Evolutionary conservation across 2,329 filamentous ascomycete genomes (phyloP).

Genomic region (Aspergillus neoniger): DNA sequence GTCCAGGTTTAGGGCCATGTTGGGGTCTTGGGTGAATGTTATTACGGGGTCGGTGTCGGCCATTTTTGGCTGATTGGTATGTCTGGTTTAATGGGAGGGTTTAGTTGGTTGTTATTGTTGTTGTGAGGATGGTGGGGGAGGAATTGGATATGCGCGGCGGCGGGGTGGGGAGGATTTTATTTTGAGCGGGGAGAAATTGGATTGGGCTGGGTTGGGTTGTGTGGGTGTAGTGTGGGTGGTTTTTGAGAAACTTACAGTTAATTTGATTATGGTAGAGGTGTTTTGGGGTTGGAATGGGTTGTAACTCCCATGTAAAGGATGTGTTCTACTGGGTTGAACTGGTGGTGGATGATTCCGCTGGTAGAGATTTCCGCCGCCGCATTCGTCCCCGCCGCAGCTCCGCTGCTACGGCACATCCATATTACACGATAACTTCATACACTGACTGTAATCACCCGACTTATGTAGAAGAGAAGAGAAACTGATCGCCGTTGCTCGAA

Average conservation of each 20-base stretch:
- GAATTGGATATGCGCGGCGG: neutral
- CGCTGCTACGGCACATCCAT: neutral
- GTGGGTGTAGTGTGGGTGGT: neutral
- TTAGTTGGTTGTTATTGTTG: neutral
- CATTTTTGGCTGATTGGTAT: neutral
- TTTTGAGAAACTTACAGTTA: neutral
- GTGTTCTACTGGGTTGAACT: neutral
- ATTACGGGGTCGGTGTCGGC: neutral
- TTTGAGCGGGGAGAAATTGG: neutral
- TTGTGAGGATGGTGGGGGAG: neutral
- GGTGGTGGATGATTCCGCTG: constrained; percentile 5
- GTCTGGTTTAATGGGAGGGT: too few species aligned
- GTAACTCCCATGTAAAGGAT: neutral
- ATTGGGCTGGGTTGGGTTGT: neutral
- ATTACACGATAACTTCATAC: neutral
- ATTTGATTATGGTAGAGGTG: neutral
- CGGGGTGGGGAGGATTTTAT: neutral
- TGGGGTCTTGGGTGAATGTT: constrained; percentile 19
- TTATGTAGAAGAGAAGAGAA: constrained; percentile 35
- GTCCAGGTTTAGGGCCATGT: constrained; percentile 37
- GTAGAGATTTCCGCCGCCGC: constrained; percentile 35
- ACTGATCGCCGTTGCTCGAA: constrained; percentile 31
- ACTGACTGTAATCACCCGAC: neutral
- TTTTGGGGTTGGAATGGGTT: neutral
- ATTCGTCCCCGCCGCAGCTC: constrained; percentile 29